These are phyloP conservation scores for Kluyveromyces sp. DNA, from an alignment of 1,139 yeast species.

Conservation along the genomic window DNA sequence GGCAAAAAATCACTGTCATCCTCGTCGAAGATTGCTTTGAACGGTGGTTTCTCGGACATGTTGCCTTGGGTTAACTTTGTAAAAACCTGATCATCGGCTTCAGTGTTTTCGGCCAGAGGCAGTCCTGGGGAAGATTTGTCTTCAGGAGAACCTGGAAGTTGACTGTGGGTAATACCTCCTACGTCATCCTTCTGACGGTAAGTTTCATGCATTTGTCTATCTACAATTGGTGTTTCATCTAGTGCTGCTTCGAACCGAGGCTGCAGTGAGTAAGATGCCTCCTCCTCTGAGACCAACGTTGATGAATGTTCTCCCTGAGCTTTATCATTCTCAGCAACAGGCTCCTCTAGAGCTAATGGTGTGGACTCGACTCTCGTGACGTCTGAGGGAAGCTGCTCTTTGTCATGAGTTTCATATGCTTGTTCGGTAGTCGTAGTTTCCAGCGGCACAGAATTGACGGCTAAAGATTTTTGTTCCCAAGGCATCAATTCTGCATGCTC, in stretches of 20 bases:
- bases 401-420: background rate
- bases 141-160: background rate
- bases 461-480: background rate
- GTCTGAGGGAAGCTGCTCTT: background rate
- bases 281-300: too few species aligned
- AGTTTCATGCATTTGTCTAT: background rate
- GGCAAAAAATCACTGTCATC: constrained; percentile 26
- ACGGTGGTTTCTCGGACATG: background rate
- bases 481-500: background rate
- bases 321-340: too few species aligned
- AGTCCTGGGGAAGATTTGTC: background rate
- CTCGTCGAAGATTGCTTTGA: background rate
- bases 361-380: background rate
- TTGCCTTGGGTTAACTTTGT: background rate
- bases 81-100: background rate
- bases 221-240: too few species aligned
- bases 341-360: too few species aligned
- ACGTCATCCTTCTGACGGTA: background rate
- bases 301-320: too few species aligned
- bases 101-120: background rate
- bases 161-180: background rate
- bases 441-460: background rate
- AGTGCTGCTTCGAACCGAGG: too few species aligned
- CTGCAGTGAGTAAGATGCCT: too few species aligned
- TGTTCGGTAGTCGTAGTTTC: background rate